Percentiles rank a stretch among this genome's conserved stretches.
Evolutionary conservation across 257 asterid genomes (phyloP).

Genomic region (Penstemon davidsonii): DNA sequence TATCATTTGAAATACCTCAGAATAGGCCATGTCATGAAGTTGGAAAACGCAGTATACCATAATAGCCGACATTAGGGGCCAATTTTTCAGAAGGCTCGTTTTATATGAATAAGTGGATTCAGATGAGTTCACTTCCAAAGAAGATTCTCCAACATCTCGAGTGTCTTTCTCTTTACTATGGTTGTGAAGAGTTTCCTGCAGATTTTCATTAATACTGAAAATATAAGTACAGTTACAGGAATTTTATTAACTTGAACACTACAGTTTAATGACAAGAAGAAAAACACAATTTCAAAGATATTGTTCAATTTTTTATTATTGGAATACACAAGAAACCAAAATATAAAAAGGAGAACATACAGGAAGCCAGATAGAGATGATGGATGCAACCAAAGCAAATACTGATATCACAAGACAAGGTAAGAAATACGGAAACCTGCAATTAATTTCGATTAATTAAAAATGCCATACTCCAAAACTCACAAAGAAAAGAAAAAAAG

Average conservation of each 20-base stretch:
- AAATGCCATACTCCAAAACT: not conserved
- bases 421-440: constrained; percentile 84
- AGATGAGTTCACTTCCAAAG: constrained; percentile 34
- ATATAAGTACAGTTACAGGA: not conserved
- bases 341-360: constrained; percentile 38
- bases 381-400: constrained; percentile 55
- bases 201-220: constrained; percentile 19
- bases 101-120: constrained; percentile 23
- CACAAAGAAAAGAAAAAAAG: not conserved
- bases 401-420: constrained; percentile 76
- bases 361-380: constrained; percentile 68
- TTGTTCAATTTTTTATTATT: too few relatives aligned
- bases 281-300: not conserved
- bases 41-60: constrained; percentile 73
- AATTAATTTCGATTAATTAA: constrained; percentile 1
- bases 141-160: constrained; percentile 27
- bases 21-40: constrained; percentile 88
- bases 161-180: constrained; percentile 37
- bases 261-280: not conserved
- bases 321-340: constrained; percentile 1
- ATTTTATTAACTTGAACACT: not conserved
- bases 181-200: constrained; percentile 79
- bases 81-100: constrained; percentile 39
- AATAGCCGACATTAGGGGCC: constrained; percentile 67
- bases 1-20: constrained; percentile 55